These are phyloP conservation scores for Colletotrichum sp. DNA, from an alignment of 2,329 filamentous ascomycete genomes.

Conservation along the genomic window DNA sequence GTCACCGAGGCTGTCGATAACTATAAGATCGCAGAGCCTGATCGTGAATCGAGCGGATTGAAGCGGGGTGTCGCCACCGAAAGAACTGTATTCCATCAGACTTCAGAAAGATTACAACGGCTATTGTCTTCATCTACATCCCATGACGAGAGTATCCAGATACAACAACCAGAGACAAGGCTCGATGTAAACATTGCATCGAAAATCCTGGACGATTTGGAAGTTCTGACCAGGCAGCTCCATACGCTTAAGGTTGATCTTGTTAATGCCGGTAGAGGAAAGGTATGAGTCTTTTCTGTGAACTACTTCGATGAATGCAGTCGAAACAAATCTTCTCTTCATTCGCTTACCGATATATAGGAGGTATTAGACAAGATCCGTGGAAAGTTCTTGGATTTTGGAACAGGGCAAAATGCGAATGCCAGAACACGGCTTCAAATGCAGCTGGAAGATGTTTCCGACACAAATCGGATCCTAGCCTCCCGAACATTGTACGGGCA, in stretches of 20 bases:
- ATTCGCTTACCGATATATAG: accelerated
- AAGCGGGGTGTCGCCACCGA: not conserved
- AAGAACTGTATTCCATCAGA: not conserved
- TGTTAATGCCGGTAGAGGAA: not conserved
- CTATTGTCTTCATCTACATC: not conserved
- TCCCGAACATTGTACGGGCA: not conserved
- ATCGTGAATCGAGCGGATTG: not conserved
- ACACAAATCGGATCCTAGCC: not conserved
- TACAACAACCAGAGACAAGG: not conserved
- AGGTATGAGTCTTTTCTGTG: accelerated
- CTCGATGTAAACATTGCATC: not conserved
- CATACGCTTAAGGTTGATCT: not conserved
- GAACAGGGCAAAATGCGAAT: not conserved
- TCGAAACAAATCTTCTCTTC: accelerated
- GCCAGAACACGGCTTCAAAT: not conserved
- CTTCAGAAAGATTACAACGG: not conserved
- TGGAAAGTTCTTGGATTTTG: not conserved
- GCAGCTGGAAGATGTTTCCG: not conserved
- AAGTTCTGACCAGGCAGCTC: accelerated
- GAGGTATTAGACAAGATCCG: not conserved
- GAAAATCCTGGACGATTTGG: accelerated
- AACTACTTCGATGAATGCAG: not conserved
- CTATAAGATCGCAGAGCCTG: not conserved
- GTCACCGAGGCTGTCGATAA: not conserved
- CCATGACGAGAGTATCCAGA: not conserved